Base-by-base conservation (phyloP, 345 rosid genomes). In the Hevea brasiliensis region DNA sequence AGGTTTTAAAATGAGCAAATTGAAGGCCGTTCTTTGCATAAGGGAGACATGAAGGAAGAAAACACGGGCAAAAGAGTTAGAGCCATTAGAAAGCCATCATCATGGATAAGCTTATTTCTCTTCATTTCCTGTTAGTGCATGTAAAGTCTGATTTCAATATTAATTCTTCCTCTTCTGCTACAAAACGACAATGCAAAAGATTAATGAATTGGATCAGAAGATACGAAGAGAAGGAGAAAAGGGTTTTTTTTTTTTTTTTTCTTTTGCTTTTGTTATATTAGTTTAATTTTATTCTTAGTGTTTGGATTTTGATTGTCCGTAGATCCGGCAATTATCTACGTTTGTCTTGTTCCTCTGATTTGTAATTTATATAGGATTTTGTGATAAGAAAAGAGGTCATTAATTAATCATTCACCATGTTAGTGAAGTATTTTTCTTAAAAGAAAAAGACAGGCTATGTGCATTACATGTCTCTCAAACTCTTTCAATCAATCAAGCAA, bases 281-380 rank as follows among this genome's bases (percentile, higher is more conserved):
- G 57, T 2, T 17, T 12, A n/a, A 26, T 45, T 24, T 71, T 64
- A 65, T 71, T 72, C 48, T 11, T 41, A 47, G 61, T 72, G 70
- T 55, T 32, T 75, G 58, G 68, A 48, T 70, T 70, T 74, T 80
- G 71, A 78, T 66, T 79, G 71, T 76, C 76, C 72, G 57, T 53
- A 66, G 82, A 85, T 77, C 73, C 75, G 48, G 83, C 80, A 80
- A 82, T 80, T 80, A 81, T 80, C 68, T 84, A 78, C 77, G 79
- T 76, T 84, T 82, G 87, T 80, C 84, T 53, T 76, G 44, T 77
- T 79, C 45, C 67, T 71, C 50, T 29, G 71, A 23, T 65, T 69
- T 79, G 81, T 69, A 70, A 53, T 64, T 56, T 77, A 35, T 60
- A 4, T 75, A 76, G 75, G 37, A 14, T 53, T 68, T 65, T 67